Evolutionary conservation across 2,329 filamentous ascomycete genomes (phyloP).

Genomic region (Neopestalotiopsis rosae): DNA sequence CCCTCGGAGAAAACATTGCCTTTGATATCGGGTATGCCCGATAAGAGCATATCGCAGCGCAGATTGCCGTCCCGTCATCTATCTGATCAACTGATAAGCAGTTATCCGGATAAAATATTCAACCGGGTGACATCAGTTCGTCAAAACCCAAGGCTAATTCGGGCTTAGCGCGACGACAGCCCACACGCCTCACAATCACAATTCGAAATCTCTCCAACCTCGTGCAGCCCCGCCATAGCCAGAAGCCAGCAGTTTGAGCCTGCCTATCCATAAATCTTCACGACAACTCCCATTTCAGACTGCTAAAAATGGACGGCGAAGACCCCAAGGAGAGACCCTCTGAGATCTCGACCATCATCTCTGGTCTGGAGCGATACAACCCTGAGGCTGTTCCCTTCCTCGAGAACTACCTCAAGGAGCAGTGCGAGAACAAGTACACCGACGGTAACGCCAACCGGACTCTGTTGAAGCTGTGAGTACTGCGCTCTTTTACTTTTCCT

Average conservation of each 20-base stretch:
- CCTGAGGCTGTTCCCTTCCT: conserved; percentile 93
- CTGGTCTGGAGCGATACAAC: conserved; percentile 97
- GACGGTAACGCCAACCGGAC: conserved; percentile 98
- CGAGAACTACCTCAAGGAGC: conserved; percentile 91
- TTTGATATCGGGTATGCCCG: neutral
- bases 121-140: neutral
- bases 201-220: conserved; percentile 33
- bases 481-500: conserved; percentile 24
- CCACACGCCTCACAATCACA: conserved; percentile 29
- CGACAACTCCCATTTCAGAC: conserved; percentile 20
- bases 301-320: conserved; percentile 71
- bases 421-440: conserved; percentile 93
- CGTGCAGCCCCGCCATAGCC: conserved; percentile 33
- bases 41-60: neutral
- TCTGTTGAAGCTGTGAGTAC: conserved; percentile 91
- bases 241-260: conserved; percentile 12
- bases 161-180: conserved; percentile 23
- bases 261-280: neutral
- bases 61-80: neutral
- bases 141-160: conserved; percentile 16
- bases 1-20: neutral
- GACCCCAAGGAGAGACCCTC: conserved; percentile 91
- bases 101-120: conserved; percentile 8
- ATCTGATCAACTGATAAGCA: neutral
- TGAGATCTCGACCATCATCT: conserved; percentile 91